Base-by-base conservation (phyloP, 2,329 filamentous ascomycete species). In the Ophiostoma triangulosporum region DNA sequence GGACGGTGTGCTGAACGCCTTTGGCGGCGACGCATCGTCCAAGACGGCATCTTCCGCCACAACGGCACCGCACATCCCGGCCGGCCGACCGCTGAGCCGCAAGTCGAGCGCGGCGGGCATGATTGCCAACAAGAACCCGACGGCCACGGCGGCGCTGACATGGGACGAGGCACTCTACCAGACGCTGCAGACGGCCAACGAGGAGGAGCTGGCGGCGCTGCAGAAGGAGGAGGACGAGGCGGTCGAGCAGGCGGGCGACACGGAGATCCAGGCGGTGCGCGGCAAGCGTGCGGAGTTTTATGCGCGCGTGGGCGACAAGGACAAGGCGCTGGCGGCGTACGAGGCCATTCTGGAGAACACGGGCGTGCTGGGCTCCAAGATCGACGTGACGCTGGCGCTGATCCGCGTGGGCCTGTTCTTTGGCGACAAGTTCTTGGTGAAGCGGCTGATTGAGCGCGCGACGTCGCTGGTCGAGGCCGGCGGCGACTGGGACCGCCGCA, bases 401-500 rank as follows among this genome's bases (percentile, higher is more conserved):
- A 91, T 97, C 73, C 88, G 93, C 56, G 84, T 96, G 66, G 89
- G 87, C 33, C 78, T 98, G 56, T 98, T 98, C 75, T 98, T 95
- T 66, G 89, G 90, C 60, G 93, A 98, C 70, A 90, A 89, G 70
- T 69, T 85, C 38, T 80, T 93, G 53, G 90, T 95, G 49, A 94
- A 95, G 80, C 95, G 94, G 77, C 87, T 88, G 56, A 80, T 97
- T 48, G 89, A 95, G 64, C 84, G 91, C 43, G 90, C 90, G 62
- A 88, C 87, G 71, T 78, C 86, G 3, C 77, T 98, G 50, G 90
- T 98, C 32, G 93, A 98, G 66, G 86, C 86, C 60, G 93, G 93
- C 61, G 93, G 93, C 68, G 93, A 98, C 70, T 98, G 93, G 93
- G 93, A 98, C 68, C 86, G 93, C 60, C 85, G 93, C 68, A 98